Evolutionary conservation across 108 stramenopile species (phyloP).

Genomic region (Poteriospumella lacustris): DNA sequence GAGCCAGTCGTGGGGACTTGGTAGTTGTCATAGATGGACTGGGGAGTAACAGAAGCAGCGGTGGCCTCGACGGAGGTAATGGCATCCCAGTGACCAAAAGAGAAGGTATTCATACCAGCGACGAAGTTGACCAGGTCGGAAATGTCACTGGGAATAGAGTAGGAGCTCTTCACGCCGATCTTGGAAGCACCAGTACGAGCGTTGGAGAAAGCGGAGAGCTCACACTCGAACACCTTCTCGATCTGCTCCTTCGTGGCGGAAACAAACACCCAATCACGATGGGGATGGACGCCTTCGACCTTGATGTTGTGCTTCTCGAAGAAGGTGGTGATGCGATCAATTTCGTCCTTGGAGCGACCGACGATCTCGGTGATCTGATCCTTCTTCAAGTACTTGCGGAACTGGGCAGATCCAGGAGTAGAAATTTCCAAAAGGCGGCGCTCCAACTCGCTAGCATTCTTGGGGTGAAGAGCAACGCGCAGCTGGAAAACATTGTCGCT

Average conservation of each 20-base stretch:
- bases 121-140: background rate
- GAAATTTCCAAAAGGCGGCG: background rate
- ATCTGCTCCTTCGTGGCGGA: background rate
- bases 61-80: background rate
- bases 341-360: background rate
- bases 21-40: slow-evolving; percentile 8
- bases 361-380: background rate
- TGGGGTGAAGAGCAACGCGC: background rate
- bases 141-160: background rate
- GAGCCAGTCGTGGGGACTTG: background rate
- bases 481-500: too few relatives aligned
- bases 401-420: background rate
- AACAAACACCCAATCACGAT: slow-evolving; percentile 4
- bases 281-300: background rate
- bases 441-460: background rate
- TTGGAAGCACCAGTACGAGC: background rate
- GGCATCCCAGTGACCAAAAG: background rate
- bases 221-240: background rate
- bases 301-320: background rate
- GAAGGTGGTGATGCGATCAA: background rate
- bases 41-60: background rate
- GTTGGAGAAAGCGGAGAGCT: background rate
- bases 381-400: slow-evolving; percentile 13
- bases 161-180: background rate
- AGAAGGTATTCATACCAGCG: background rate